Evolutionary conservation across 139 green algal genomes (phyloP), one percentile per base, ranked within the genome.

Genomic region (Micromonas pusilla): DNA sequence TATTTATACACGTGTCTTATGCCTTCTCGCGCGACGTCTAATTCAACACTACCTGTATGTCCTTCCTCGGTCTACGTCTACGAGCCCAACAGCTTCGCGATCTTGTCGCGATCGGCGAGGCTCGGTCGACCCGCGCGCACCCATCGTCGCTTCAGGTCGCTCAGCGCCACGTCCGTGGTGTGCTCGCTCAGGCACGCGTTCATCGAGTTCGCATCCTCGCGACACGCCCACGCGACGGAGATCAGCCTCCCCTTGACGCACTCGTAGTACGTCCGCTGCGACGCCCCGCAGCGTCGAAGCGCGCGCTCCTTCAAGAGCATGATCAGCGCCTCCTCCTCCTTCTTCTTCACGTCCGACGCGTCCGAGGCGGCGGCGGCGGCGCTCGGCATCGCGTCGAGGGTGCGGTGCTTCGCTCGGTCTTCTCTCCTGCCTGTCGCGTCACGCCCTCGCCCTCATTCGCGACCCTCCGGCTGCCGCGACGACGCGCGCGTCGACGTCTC

Each of bases 221-320:
- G 66, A 53, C 66, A 73, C 2, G 4, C 16, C 66, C 66, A 73
- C 30, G 16, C 66, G 66, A 73, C 52, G 66, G 32, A 57, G 3
- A 73, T 31, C 4, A 31, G 45, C 2, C 66, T 33, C n/a, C 66
- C 66, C 52, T 73, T 73, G 2, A 73, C 66, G 66, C 66, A 73
- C 33, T 73, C 66, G 33, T 73, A 73, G 66, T 73, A 73, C 20
- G 45, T 31, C 23, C 30, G 5, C 31, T 72, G 66, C 66, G 66
- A 20, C n/a, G 16, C 28, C 37, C 37, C 52, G 6, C 63, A 70
- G 20, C 63, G 2, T 5, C 4, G 3, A 1, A 73, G 33, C 9
- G 66, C 66, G 31, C 31, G 6, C 31, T 73, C 66, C 33, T 73
- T 73, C 66, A 73, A 4, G 31, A 73, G 31, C 16, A 31, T 73